phyloP scores from a whole-genome alignment of 345 rosid genomes.

The Turritis glabra region DNA sequence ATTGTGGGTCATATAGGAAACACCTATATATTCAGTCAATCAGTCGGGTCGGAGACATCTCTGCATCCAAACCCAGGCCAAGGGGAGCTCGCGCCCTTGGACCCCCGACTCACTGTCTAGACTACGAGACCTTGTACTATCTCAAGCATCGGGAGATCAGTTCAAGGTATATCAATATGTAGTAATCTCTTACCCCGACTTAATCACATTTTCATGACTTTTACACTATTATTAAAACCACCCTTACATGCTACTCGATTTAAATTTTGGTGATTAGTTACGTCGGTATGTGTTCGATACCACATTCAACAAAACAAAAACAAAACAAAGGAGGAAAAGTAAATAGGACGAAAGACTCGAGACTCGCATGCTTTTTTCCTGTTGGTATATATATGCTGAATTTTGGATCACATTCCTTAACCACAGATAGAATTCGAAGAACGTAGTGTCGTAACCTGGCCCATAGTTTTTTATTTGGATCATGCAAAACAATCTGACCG shows the following conservation, averaged over 20 bases:
- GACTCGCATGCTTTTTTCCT: neutral
- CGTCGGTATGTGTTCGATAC: neutral
- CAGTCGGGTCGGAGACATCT: neutral
- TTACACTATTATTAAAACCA: neutral
- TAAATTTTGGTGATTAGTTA: neutral
- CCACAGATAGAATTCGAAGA: neutral
- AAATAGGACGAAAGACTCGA: neutral
- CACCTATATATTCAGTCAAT: too few species aligned
- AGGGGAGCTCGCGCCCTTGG: too few species aligned
- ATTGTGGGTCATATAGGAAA: too few species aligned
- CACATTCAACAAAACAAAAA: neutral
- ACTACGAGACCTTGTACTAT: neutral
- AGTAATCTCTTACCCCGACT: neutral
- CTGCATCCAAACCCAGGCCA: neutral
- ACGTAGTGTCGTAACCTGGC: slow-evolving; percentile 1
- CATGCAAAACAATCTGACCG: slow-evolving; percentile 4
- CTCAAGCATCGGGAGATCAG: neutral
- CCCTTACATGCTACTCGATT: neutral
- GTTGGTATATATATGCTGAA: neutral
- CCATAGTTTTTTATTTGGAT: slow-evolving; percentile 4
- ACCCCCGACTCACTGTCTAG: too few species aligned
- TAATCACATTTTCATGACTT: neutral
- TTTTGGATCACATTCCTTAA: neutral
- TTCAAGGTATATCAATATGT: neutral
- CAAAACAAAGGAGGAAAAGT: neutral